These are phyloP conservation scores for Eimeria mitis DNA, from an alignment of 169 alveolate species.

Conservation along the genomic window DNA sequence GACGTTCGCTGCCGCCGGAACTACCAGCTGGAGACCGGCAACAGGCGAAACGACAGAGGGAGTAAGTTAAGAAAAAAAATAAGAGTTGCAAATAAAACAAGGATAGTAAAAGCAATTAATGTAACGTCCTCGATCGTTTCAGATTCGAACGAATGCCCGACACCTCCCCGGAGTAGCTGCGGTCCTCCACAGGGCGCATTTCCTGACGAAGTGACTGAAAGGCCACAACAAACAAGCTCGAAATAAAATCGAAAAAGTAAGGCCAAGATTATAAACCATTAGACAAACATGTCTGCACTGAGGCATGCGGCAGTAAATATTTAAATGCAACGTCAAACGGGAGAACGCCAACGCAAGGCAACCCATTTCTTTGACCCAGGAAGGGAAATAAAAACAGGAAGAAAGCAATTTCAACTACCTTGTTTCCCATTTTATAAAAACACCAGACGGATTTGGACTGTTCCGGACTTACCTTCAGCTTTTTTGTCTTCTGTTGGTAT, in stretches of 20 bases:
- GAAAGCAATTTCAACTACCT: too few species aligned
- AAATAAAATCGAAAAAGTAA: neutral
- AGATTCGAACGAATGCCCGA: constrained; percentile 74
- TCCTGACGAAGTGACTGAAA: constrained; percentile 70
- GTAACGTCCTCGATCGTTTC: constrained; percentile 71
- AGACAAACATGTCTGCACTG: neutral
- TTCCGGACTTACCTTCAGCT: constrained; percentile 86
- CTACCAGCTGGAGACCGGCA: neutral
- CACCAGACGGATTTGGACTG: neutral
- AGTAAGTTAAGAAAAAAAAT: neutral
- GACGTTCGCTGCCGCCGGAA: neutral
- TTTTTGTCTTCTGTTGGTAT: constrained; percentile 91
- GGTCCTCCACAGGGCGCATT: constrained; percentile 74
- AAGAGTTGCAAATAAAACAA: neutral
- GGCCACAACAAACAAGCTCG: constrained; percentile 28
- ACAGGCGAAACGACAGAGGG: neutral
- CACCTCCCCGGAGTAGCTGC: constrained; percentile 66
- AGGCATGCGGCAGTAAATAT: neutral
- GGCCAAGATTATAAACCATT: neutral
- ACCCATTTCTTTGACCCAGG: too few species aligned
- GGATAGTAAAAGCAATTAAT: neutral
- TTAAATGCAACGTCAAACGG: neutral
- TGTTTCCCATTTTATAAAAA: too few species aligned
- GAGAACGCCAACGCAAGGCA: too few species aligned
- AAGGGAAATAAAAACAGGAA: too few species aligned